Percentiles rank a stretch among this genome's conserved stretches.
Evolutionary conservation across 169 alveolate species (phyloP).

Genomic region (Eimeria mitis): DNA sequence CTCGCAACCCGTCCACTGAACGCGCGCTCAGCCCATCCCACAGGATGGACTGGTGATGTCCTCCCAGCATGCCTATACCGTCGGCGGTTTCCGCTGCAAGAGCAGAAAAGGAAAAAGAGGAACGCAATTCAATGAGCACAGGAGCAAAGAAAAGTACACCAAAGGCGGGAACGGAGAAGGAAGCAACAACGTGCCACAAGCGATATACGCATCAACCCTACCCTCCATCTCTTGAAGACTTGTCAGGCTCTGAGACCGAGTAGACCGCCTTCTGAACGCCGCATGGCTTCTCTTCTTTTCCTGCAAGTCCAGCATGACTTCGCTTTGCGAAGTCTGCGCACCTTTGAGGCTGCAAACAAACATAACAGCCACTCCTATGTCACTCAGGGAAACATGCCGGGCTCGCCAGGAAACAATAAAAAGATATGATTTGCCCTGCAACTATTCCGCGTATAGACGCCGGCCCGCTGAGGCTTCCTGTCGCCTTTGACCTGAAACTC

Average conservation of each 20-base stretch:
- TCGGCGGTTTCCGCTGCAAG: constrained; percentile 10
- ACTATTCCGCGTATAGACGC: background rate
- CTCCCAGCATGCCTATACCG: background rate
- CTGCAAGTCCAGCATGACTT: background rate
- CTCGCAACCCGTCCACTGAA: constrained; percentile 39
- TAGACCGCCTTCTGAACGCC: constrained; percentile 41
- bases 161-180: no score
- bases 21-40: constrained; percentile 74
- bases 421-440: no score
- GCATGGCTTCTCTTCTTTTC: constrained; percentile 7
- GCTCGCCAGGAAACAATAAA: background rate
- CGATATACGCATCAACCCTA: background rate
- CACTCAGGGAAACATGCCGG: background rate
- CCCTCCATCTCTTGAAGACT: constrained; percentile 43
- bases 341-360: constrained; percentile 30
- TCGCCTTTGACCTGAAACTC: background rate
- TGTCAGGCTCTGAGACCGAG: constrained; percentile 67
- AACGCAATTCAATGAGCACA: background rate
- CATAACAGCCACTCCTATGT: background rate
- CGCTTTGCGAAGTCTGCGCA: constrained; percentile 63
- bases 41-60: constrained; percentile 20
- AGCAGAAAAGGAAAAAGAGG: background rate
- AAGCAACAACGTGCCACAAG: background rate
- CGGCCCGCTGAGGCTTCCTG: background rate
- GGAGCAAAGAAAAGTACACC: background rate